These are phyloP conservation scores for Elasticomyces elasticus DNA, from an alignment of 495 filamentous ascomycete species.

Conservation along the genomic window DNA sequence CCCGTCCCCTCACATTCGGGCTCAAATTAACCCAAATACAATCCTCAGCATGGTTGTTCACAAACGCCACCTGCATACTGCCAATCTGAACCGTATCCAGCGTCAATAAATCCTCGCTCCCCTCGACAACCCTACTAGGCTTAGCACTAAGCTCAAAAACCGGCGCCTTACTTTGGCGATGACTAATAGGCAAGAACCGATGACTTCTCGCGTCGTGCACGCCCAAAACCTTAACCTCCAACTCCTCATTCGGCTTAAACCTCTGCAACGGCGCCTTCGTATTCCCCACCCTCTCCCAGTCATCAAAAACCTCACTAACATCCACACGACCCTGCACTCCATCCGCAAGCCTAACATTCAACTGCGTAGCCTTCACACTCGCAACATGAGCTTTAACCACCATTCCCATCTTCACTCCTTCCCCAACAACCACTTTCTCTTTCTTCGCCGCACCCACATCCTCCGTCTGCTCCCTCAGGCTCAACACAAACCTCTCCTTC, in stretches of 20 bases:
- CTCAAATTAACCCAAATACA: constrained; percentile 83
- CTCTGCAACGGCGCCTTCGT: constrained; percentile 63
- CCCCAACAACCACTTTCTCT: constrained; percentile 31
- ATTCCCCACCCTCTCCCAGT: constrained; percentile 74
- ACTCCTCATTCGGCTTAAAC: constrained; percentile 59
- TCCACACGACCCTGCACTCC: constrained; percentile 86
- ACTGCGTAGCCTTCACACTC: constrained; percentile 75
- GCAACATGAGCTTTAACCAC: constrained; percentile 67
- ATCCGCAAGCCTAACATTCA: constrained; percentile 84
- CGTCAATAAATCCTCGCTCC: constrained; percentile 49
- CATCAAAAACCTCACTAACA: constrained; percentile 78
- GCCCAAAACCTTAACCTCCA: constrained; percentile 71
- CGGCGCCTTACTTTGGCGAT: constrained; percentile 62
- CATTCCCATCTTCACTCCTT: constrained; percentile 62
- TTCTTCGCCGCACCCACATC: constrained; percentile 15
- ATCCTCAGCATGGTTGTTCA: constrained; percentile 74
- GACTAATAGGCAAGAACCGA: constrained; percentile 82
- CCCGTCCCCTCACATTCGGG: constrained; percentile 78
- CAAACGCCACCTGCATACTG: constrained; percentile 62
- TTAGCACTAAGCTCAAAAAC: constrained; percentile 89
- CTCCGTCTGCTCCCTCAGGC: constrained; percentile 40
- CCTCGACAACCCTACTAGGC: constrained; percentile 49
- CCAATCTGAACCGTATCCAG: constrained; percentile 65
- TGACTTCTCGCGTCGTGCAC: constrained; percentile 84
- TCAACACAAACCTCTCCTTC: constrained; percentile 50